Base-by-base conservation (phyloP, 331 rosid genomes). In the Acacia pycnantha region DNA sequence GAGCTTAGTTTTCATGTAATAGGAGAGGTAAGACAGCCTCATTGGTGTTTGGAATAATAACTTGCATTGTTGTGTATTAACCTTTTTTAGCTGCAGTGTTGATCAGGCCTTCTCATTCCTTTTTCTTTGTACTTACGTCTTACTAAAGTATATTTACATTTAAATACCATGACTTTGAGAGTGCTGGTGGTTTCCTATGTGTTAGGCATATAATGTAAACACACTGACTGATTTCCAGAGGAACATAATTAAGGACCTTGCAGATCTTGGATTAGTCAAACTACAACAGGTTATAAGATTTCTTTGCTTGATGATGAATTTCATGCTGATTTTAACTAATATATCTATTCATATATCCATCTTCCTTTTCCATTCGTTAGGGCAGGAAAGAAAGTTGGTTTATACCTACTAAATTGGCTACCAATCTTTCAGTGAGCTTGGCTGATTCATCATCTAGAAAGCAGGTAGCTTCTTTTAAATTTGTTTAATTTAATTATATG, bases 1-100 rank as follows among this genome's bases (percentile, higher is more conserved):
- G 98, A 95, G 88, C 98, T 95, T 86, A 95, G 99, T 76, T 95
- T 95, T 90, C 99, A 95, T 82, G 94, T 87, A 74, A 95, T 94
- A 2, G 99, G 98, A 75, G 94, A 93, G 97, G 98, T 93, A 90
- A 82, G 79, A 54, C 27, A 54, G 70, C 71, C 70, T 66, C 74
- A 29, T 44, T 44, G 43, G 43, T 61, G 78, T 65, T 54, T 79
- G 76, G 77, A 44, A 35, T 79, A 37, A n/a, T 53, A 48, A 58
- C 64, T 70, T 47, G 67, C 56, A 58, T 50, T 66, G 43, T 66
- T 62, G n/a, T 77, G 47, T 73, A 61, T 66, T 69, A 62, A 13
- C 65, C 56, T 43, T 37, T 43, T 44, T 77, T 59, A 77, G 33
- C 54, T 58, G 27, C 27, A 53, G 62, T 56, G 46, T 61, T 62